phyloP scores from a whole-genome alignment of 352 stramenopile genomes.

The Phytophthora kernoviae region DNA sequence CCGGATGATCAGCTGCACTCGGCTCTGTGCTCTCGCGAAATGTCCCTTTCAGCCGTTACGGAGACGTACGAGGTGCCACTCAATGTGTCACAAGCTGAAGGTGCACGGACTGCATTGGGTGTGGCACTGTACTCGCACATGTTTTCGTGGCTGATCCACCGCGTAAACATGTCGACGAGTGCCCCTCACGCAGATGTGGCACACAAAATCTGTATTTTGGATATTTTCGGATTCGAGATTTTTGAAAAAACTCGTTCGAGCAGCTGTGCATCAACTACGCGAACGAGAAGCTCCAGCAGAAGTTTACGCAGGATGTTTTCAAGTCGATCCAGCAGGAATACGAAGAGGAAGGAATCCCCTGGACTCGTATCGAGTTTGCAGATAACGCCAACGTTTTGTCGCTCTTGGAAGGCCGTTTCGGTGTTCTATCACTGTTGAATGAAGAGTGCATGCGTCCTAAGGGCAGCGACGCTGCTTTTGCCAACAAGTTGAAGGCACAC shows the following conservation, averaged over 20 bases:
- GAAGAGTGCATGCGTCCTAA: conserved; percentile 93
- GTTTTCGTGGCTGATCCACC: conserved; percentile 96
- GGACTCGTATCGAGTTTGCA: conserved; percentile 90
- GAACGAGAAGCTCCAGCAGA: conserved; percentile 95
- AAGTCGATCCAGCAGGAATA: conserved; percentile 96
- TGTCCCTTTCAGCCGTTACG: conserved; percentile 74
- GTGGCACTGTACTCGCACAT: conserved; percentile 94
- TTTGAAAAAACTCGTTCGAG: conserved; percentile 97
- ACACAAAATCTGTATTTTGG: conserved; percentile 91
- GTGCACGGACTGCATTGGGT: conserved; percentile 73
- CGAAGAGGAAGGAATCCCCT: conserved; percentile 94
- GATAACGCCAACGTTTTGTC: conserved; percentile 93
- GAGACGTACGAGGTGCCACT: conserved; percentile 89
- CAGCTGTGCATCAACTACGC: conserved; percentile 97
- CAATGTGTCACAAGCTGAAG: conserved; percentile 78
- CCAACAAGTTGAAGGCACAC: conserved; percentile 89
- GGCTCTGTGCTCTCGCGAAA: conserved; percentile 78
- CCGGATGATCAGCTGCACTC: conserved; percentile 65
- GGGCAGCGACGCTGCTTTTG: conserved; percentile 84
- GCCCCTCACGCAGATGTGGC: conserved; percentile 51
- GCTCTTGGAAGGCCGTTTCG: conserved; percentile 86
- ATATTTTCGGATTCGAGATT: conserved; percentile 99
- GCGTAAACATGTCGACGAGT: conserved; percentile 81
- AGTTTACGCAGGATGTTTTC: conserved; percentile 95
- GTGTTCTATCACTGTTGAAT: conserved; percentile 94